Conservation (phyloP, 139 green algal genomes). For the Picocystis salinarum region DNA sequence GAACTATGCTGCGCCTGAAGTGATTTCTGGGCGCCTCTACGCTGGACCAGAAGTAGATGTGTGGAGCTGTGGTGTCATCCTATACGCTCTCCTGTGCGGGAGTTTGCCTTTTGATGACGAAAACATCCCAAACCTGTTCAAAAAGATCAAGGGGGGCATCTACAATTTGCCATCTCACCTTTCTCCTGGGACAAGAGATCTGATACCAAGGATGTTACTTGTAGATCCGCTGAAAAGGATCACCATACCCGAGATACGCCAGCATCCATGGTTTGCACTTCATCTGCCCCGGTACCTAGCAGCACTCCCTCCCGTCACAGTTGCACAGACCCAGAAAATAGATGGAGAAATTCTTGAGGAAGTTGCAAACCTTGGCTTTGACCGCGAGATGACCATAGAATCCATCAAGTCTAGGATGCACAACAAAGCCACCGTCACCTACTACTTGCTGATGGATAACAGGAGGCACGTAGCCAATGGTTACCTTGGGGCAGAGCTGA, state of each 20-base stretch:
- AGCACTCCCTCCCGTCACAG: constrained; percentile 23
- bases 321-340: constrained; percentile 50
- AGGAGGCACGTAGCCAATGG: constrained; percentile 11
- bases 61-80: constrained; percentile 95
- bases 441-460: constrained; percentile 84
- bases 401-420: constrained; percentile 40
- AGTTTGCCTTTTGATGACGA: constrained; percentile 97
- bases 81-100: constrained; percentile 96
- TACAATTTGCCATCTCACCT: constrained; percentile 93
- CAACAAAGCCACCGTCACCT: constrained; percentile 93
- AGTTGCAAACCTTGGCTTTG: constrained; percentile 71
- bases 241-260: constrained; percentile 92
- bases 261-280: constrained; percentile 86
- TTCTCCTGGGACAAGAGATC: constrained; percentile 71
- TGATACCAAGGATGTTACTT: constrained; percentile 95
- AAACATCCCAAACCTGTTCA: constrained; percentile 99
- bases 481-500: constrained; percentile 1
- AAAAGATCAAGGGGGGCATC: constrained; percentile 97
- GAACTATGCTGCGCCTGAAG: constrained; percentile 97
- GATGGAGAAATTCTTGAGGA: constrained; percentile 48
- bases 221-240: constrained; percentile 97
- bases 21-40: constrained; percentile 92
- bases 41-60: constrained; percentile 95
- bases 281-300: constrained; percentile 92
- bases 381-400: constrained; percentile 41